A percentile compares a stretch with the other conserved stretches of the same genome.
Conservation (phyloP, 2,329 filamentous ascomycete species). For the Colletotrichum truncatum region DNA sequence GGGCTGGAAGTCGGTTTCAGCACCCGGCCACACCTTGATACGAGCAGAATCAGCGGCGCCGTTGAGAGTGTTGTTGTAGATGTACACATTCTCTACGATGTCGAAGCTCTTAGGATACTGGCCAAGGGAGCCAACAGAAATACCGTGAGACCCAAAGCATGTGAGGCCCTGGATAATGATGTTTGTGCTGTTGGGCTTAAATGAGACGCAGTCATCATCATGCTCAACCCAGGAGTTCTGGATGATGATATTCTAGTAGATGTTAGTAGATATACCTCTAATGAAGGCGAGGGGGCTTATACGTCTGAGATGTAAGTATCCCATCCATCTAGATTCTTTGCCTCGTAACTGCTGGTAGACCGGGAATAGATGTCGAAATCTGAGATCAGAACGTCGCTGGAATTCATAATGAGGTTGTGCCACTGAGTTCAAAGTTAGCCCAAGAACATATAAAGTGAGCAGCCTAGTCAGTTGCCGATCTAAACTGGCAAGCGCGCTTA, state of each 20-base stretch:
- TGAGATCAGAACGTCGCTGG: conserved; percentile 69
- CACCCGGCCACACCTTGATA: conserved; percentile 78
- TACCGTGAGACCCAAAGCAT: conserved; percentile 77
- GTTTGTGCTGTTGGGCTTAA: conserved; percentile 78
- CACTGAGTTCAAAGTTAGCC: conserved; percentile 33
- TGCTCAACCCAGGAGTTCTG: conserved; percentile 73
- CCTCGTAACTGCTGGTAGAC: conserved; percentile 58
- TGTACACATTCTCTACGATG: conserved; percentile 73
- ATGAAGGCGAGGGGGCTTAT: no score
- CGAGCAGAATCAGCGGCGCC: conserved; percentile 72
- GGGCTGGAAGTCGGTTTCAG: conserved; percentile 55
- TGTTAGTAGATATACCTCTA: no score
- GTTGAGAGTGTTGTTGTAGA: conserved; percentile 67
- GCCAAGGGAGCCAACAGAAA: conserved; percentile 76
- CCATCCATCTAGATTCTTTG: conserved; percentile 75
- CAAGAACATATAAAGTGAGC: neutral
- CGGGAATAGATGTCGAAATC: conserved; percentile 68
- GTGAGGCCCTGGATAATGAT: conserved; percentile 73
- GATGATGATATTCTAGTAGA: no score
- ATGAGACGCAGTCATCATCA: conserved; percentile 76
- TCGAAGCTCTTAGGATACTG: conserved; percentile 73
- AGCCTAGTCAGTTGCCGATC: no score
- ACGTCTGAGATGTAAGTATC: conserved; percentile 69
- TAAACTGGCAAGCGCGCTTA: conserved; percentile 22
- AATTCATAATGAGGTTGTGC: conserved; percentile 71